Percentiles rank a stretch among this genome's conserved stretches.
Evolutionary conservation across 495 filamentous ascomycete species (phyloP).

Genomic region (Aspergillus affinis): DNA sequence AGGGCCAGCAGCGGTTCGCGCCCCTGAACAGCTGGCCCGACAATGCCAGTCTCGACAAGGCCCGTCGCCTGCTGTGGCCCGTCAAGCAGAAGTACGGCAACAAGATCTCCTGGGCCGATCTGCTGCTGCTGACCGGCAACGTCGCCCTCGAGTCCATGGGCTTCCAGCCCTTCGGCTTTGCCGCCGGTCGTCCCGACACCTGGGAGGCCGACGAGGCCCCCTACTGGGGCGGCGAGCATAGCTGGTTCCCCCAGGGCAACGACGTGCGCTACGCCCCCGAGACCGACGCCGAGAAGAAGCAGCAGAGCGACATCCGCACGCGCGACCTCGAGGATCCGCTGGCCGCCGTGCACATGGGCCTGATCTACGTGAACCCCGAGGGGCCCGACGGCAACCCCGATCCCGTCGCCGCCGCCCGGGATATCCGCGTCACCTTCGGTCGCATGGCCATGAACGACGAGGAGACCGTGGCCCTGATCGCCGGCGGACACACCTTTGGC

Average conservation of each 20-base stretch:
- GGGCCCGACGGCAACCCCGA: slow-evolving; percentile 70
- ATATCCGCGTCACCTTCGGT: slow-evolving; percentile 69
- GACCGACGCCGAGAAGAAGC: slow-evolving; percentile 29
- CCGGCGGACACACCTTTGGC: slow-evolving; percentile 72
- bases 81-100: slow-evolving; percentile 80
- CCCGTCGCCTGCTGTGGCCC: slow-evolving; percentile 72
- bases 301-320: slow-evolving; percentile 52
- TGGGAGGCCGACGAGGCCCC: slow-evolving; percentile 71
- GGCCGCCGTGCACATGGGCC: slow-evolving; percentile 66
- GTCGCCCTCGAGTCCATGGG: slow-evolving; percentile 76
- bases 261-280: slow-evolving; percentile 56
- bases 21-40: slow-evolving; percentile 80
- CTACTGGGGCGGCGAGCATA: slow-evolving; percentile 73
- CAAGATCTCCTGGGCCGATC: slow-evolving; percentile 77
- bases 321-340: slow-evolving; percentile 64
- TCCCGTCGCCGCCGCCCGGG: slow-evolving; percentile 61
- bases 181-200: slow-evolving; percentile 65
- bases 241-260: slow-evolving; percentile 60
- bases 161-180: slow-evolving; percentile 69
- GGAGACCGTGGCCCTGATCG: slow-evolving; percentile 72
- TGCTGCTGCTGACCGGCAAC: slow-evolving; percentile 68
- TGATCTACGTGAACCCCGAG: slow-evolving; percentile 78
- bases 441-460: slow-evolving; percentile 80
- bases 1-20: slow-evolving; percentile 72
- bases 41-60: slow-evolving; percentile 75